These are phyloP conservation scores for Endoconidiophora laricicola DNA, from an alignment of 2,329 filamentous ascomycete genomes.

Conservation along the genomic window DNA sequence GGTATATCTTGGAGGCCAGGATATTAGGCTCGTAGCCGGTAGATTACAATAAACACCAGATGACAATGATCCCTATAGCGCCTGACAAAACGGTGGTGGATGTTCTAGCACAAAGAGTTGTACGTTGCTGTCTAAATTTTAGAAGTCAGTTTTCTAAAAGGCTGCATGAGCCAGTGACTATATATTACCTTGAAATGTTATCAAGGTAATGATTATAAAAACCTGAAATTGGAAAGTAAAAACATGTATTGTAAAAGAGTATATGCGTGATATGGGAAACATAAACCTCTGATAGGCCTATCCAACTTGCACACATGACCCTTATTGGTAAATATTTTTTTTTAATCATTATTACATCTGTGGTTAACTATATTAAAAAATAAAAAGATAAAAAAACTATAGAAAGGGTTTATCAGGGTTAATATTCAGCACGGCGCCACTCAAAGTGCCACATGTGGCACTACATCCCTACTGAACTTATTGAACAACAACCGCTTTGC, in stretches of 20 bases:
- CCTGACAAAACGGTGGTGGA: slow-evolving; percentile 15
- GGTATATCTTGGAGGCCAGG: slow-evolving; percentile 6
- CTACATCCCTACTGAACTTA: not conserved
- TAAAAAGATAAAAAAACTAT: not conserved
- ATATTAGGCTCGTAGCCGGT: not conserved
- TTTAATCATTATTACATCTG: too few relatives aligned
- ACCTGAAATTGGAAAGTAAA: too few relatives aligned
- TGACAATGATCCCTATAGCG: slow-evolving; percentile 13
- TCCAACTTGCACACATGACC: too few relatives aligned
- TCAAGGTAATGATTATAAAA: too few relatives aligned
- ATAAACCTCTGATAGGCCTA: too few relatives aligned
- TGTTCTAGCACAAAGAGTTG: slow-evolving; percentile 11
- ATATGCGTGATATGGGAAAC: too few relatives aligned
- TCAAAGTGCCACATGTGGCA: not conserved
- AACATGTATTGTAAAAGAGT: too few relatives aligned
- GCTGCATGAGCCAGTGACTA: not conserved
- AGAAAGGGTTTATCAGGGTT: not conserved
- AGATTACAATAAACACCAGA: slow-evolving; percentile 10
- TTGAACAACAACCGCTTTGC: not conserved
- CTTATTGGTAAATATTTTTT: too few relatives aligned
- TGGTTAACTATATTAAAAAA: not conserved
- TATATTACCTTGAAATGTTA: too few relatives aligned
- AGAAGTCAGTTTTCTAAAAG: slow-evolving; percentile 11
- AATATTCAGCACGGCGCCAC: not conserved
- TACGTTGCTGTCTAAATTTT: slow-evolving; percentile 6